Percentiles rank a stretch among this genome's conserved stretches.
These are phyloP conservation scores for Coix lacrymajobi DNA, from an alignment of 176 grass and related monocot species.

Conservation along the genomic window DNA sequence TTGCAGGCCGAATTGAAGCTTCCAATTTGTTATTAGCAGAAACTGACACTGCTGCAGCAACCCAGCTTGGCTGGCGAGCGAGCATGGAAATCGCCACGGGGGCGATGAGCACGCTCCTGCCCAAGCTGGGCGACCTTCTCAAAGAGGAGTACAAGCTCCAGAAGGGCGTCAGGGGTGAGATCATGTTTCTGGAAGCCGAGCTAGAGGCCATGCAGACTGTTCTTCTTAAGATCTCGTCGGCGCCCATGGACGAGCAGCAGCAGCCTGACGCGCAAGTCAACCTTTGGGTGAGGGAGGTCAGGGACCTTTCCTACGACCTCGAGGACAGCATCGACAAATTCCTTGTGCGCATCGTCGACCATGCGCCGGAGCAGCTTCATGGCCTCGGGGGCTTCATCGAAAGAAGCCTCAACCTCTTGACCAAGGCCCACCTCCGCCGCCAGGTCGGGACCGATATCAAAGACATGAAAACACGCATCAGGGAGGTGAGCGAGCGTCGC, in stretches of 20 bases:
- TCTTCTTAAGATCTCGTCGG: not conserved
- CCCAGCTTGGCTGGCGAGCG: too few species aligned
- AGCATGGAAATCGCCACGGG: not conserved
- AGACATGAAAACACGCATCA: not conserved
- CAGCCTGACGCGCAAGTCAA: not conserved
- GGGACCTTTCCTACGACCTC: not conserved
- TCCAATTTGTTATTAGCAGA: too few species aligned
- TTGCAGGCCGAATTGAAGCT: too few species aligned
- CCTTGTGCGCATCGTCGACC: not conserved
- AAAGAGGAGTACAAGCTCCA: slow-evolving; percentile 10
- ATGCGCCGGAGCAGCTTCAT: not conserved
- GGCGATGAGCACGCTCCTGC: not conserved
- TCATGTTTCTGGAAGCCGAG: not conserved
- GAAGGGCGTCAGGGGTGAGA: not conserved
- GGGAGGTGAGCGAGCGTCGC: not conserved
- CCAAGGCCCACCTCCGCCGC: not conserved
- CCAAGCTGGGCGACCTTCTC: not conserved
- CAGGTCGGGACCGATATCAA: not conserved
- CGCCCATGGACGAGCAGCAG: not conserved
- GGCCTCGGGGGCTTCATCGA: not conserved
- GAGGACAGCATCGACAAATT: not conserved
- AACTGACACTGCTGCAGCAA: too few species aligned
- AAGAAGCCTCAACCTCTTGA: not conserved
- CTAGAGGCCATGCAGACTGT: not conserved
- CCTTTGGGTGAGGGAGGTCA: not conserved